Evolutionary conservation across 2,329 filamentous ascomycete species (phyloP).

Genomic region (Camillea tinctor): DNA sequence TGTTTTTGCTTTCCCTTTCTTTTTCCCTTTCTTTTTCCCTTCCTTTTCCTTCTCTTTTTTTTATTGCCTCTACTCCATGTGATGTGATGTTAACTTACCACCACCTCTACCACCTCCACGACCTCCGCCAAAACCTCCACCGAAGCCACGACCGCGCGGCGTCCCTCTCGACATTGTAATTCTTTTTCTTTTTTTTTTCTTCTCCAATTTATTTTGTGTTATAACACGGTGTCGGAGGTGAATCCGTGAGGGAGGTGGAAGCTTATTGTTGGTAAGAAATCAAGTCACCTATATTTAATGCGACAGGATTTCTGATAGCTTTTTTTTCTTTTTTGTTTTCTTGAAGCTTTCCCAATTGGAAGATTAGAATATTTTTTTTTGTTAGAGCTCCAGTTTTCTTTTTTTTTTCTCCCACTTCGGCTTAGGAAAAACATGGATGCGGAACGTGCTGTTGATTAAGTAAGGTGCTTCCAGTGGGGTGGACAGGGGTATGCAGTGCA

Average conservation of each 20-base stretch:
- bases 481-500: no score
- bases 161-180: constrained; percentile 33
- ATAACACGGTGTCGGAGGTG: background rate
- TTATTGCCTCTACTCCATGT: no score
- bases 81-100: constrained; percentile 33
- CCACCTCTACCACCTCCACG: constrained; percentile 24
- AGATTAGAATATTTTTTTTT: background rate
- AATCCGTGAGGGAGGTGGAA: background rate
- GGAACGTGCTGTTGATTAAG: constrained; percentile 3
- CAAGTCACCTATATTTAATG: constrained; percentile 4
- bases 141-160: constrained; percentile 33
- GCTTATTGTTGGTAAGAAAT: constrained; percentile 7
- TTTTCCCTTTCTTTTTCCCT: background rate
- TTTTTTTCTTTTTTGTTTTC: constrained; percentile 4
- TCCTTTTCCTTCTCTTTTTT: background rate
- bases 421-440: constrained; percentile 13
- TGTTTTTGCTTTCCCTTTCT: background rate
- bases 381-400: background rate
- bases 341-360: constrained; percentile 2
- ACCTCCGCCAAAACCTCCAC: constrained; percentile 27
- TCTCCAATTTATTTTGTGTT: constrained; percentile 11
- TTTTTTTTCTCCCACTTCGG: background rate
- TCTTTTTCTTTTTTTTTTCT: background rate
- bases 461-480: no score
- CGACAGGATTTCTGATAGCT: background rate